These are phyloP conservation scores for Suillus tomentosus DNA, from an alignment of 768 basidiomycete species.

Conservation along the genomic window DNA sequence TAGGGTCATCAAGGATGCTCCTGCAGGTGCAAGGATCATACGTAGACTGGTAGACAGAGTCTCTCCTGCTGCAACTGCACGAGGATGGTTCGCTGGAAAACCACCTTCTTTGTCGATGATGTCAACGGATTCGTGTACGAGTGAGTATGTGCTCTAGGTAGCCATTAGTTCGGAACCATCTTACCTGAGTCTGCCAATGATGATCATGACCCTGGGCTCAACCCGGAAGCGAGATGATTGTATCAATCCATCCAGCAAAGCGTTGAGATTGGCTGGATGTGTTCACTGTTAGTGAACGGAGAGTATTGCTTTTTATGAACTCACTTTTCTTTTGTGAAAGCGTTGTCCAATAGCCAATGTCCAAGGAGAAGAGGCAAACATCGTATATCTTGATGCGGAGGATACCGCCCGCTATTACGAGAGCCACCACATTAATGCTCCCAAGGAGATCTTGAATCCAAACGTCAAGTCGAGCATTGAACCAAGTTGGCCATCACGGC, in stretches of 20 bases:
- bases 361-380: constrained; percentile 32
- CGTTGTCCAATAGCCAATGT: constrained; percentile 36
- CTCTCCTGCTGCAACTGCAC: constrained; percentile 58
- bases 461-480: no score
- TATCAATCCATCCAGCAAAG: constrained; percentile 61
- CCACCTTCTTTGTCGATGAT: constrained; percentile 71
- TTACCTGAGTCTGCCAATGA: constrained; percentile 40
- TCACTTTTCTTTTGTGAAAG: constrained; percentile 30
- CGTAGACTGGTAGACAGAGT: constrained; percentile 61
- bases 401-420: no score
- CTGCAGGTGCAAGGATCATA: constrained; percentile 54
- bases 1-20: constrained; percentile 39
- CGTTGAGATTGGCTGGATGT: constrained; percentile 31
- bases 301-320: constrained; percentile 6
- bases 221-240: constrained; percentile 56
- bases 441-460: constrained; percentile 5
- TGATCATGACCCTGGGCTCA: constrained; percentile 39
- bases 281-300: neutral
- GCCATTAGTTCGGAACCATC: neutral
- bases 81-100: constrained; percentile 54
- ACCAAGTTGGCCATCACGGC: no score
- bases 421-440: no score
- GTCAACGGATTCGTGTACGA: constrained; percentile 55
- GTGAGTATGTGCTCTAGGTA: neutral
- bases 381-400: constrained; percentile 16